Conservation (phyloP, 2,329 filamentous ascomycete genomes). For the Daldinia eschscholtzii region DNA sequence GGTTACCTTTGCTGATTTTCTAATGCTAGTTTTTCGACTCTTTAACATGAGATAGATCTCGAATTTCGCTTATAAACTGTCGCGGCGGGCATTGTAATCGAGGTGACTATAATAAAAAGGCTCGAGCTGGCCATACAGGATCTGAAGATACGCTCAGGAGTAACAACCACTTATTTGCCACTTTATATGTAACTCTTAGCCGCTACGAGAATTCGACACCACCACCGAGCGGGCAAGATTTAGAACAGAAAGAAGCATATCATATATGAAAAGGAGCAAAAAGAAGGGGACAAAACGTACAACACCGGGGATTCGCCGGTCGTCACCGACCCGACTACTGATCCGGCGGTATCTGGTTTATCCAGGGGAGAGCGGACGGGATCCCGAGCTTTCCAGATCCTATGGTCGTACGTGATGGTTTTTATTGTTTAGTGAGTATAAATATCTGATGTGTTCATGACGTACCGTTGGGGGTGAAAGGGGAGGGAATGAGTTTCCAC, state of each 20-base stretch:
- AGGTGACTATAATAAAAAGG: too few species aligned
- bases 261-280: neutral
- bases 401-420: slow-evolving; percentile 15
- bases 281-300: slow-evolving; percentile 3
- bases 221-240: neutral
- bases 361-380: slow-evolving; percentile 9
- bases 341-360: slow-evolving; percentile 4
- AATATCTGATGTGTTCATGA: neutral
- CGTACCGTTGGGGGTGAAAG: too few species aligned
- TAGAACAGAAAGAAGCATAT: neutral
- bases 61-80: too few species aligned
- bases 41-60: too few species aligned
- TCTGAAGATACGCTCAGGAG: too few species aligned
- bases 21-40: too few species aligned
- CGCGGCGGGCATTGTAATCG: too few species aligned
- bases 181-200: neutral
- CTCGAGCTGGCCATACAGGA: too few species aligned
- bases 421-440: neutral
- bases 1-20: too few species aligned
- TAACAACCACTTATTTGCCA: neutral
- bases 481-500: too few species aligned
- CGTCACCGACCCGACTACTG: slow-evolving; percentile 15
- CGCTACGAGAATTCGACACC: neutral
- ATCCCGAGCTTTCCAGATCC: slow-evolving; percentile 9
- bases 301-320: slow-evolving; percentile 14